Percentiles rank a stretch among this genome's conserved stretches.
Evolutionary conservation across 164 flowering plant species (phyloP).

Genomic region (Nymphaea colorata): DNA sequence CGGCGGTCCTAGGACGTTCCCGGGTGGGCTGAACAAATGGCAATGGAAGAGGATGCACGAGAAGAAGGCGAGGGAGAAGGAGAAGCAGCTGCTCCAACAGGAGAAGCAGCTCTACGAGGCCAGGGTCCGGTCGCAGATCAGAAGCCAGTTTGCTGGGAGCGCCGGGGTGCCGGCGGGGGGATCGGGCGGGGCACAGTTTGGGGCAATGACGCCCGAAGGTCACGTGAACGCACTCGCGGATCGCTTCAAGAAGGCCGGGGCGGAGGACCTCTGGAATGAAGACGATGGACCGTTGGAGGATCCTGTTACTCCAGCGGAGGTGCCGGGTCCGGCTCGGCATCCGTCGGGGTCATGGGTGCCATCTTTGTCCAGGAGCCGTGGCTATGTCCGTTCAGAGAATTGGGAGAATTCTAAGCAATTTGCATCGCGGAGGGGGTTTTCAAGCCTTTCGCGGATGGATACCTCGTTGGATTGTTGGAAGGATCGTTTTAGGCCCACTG

Average conservation of each 20-base stretch:
- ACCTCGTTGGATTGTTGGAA: too few species aligned
- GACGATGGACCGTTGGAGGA: conserved; percentile 56
- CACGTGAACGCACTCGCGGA: conserved; percentile 76
- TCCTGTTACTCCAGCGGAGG: conserved; percentile 1
- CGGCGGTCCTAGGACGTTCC: conserved; percentile 93
- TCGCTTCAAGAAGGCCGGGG: conserved; percentile 79
- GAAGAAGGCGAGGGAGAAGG: conserved; percentile 85
- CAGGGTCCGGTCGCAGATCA: conserved; percentile 67
- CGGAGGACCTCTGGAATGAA: conserved; percentile 90
- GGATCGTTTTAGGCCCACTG: too few species aligned
- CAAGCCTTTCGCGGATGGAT: too few species aligned
- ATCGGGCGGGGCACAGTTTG: conserved; percentile 7
- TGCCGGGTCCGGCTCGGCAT: too few species aligned
- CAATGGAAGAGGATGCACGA: conserved; percentile 97
- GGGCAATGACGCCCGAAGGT: conserved; percentile 46
- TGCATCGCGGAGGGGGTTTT: not conserved
- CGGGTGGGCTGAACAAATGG: conserved; percentile 97
- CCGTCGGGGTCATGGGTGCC: conserved; percentile 8
- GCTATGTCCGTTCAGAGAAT: conserved; percentile 30
- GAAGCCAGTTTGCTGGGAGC: conserved; percentile 33
- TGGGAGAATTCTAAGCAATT: conserved; percentile 11
- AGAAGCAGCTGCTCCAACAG: conserved; percentile 60
- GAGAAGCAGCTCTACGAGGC: conserved; percentile 89
- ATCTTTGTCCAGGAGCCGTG: not conserved
- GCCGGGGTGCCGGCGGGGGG: conserved; percentile 6